Base-by-base conservation (phyloP, 176 grass and related monocot species). In the Olyra latifolia region DNA sequence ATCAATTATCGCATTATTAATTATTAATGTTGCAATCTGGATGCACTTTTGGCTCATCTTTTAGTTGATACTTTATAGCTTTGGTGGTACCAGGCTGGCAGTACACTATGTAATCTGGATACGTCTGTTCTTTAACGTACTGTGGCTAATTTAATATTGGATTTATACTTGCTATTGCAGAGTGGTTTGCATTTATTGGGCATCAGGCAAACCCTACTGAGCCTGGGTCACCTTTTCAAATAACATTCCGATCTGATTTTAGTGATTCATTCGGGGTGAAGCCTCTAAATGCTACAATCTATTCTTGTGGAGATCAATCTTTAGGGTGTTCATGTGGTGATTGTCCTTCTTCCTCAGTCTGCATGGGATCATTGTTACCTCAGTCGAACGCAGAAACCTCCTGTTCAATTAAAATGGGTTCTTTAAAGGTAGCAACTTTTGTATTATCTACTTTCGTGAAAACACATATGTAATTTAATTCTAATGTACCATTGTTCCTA, bases 291-390 rank as follows among this genome's bases (percentile, higher is more conserved):
- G 78, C 79, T 71, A 95, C 96, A 60, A 74, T 87, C 76, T 99
- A 99, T 94, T 93, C 96, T 75, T 99, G 96, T 74, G 92, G 88
- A 28, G 96, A 99, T 71, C 76, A 88, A 65, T 95, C 96, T 87
- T 77, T 99, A 62, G 96, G 92, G 30, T 99, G 96, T 69, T 99
- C 96, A 42, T 99, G 96, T 52, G 96, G 96, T n/a, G 96, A 99
- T 81, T 99, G 96, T 75, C 96, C 92, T 74, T 93, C 90, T 58
- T 89, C 92, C 82, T 73, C 81, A 86, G 92, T 78, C 76, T 99
- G 96, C 73, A 62, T 39, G 62, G 89, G 78, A 70, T 91, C 90
- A 76, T 66, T 72, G 45, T 43, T 58, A 40, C 72, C 84, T 69
- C 53, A 87, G 80, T 44, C 59, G 43, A 85, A 73, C 63, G 70